These are phyloP conservation scores for Xylaria polymorpha DNA, from an alignment of 2,329 filamentous ascomycete species.

Conservation along the genomic window DNA sequence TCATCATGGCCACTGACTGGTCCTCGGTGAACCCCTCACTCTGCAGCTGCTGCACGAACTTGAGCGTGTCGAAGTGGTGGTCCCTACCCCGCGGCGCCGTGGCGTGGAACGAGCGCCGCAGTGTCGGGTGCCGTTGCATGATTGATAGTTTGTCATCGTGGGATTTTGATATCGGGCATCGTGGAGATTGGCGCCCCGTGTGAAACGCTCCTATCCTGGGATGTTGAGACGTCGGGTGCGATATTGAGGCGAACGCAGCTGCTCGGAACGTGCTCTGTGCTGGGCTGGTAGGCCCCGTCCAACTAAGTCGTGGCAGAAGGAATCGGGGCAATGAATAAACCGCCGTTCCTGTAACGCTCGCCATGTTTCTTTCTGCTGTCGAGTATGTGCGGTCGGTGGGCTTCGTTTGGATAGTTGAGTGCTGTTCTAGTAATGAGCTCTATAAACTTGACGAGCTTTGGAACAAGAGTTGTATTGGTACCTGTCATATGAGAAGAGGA, in stretches of 20 bases:
- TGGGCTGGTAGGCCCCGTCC: constrained; percentile 53
- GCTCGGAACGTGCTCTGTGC: constrained; percentile 47
- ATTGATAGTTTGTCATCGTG: constrained; percentile 38
- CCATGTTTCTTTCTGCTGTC: constrained; percentile 40
- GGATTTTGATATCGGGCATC: constrained; percentile 23
- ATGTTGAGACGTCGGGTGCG: constrained; percentile 38
- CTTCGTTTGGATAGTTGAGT: background rate
- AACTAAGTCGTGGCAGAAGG: constrained; percentile 67
- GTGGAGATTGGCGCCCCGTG: constrained; percentile 37
- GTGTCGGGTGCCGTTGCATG: constrained; percentile 45
- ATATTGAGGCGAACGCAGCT: constrained; percentile 44
- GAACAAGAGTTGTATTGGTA: constrained; percentile 1
- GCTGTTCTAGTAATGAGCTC: constrained; percentile 13
- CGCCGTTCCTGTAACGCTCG: constrained; percentile 46
- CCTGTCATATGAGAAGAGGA: background rate
- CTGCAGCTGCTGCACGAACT: constrained; percentile 91
- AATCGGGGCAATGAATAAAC: constrained; percentile 63
- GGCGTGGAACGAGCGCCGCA: constrained; percentile 72
- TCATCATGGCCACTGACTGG: constrained; percentile 98
- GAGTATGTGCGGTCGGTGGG: background rate
- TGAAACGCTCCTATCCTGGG: constrained; percentile 44
- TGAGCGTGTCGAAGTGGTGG: constrained; percentile 98
- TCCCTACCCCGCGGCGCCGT: constrained; percentile 73
- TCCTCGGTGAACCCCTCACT: constrained; percentile 95
- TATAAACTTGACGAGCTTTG: constrained; percentile 19